These are phyloP conservation scores for Pythium pyrilobum DNA, from an alignment of 352 stramenopile genomes.

Conservation along the genomic window DNA sequence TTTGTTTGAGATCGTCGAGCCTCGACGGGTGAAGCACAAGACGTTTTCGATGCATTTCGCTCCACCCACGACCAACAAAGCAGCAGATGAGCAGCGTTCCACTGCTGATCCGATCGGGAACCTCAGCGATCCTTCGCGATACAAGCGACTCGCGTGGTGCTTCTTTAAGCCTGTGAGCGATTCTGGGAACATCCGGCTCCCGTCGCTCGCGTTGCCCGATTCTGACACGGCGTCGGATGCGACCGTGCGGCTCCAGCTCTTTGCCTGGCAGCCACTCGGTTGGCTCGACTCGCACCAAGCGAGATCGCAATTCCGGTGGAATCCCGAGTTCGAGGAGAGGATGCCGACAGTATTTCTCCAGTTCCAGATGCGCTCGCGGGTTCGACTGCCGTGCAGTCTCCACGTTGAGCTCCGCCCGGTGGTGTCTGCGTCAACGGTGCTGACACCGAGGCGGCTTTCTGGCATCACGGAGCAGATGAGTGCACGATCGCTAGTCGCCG, in stretches of 20 bases:
- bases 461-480: not conserved
- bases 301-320: constrained; percentile 39
- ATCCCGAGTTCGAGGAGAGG: constrained; percentile 11
- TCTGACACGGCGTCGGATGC: not conserved
- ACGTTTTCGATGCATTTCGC: no score
- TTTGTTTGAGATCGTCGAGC: constrained; percentile 56
- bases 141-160: constrained; percentile 38
- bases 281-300: constrained; percentile 66
- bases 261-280: constrained; percentile 46
- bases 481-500: not conserved
- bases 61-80: no score
- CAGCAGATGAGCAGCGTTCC: no score
- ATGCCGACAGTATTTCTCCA: constrained; percentile 56
- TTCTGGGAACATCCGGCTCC: constrained; percentile 37
- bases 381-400: constrained; percentile 26
- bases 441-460: not conserved
- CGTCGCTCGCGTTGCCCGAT: constrained; percentile 1
- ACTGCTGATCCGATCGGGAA: no score
- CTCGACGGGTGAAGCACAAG: constrained; percentile 3
- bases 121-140: not conserved
- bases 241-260: constrained; percentile 41
- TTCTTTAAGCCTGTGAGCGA: constrained; percentile 59
- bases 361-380: constrained; percentile 43
- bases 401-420: constrained; percentile 32
- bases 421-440: not conserved